Evolutionary conservation across 2,329 filamentous ascomycete genomes (phyloP), one percentile per base, ranked within the genome.

Genomic region (Trichoderma asperellum): DNA sequence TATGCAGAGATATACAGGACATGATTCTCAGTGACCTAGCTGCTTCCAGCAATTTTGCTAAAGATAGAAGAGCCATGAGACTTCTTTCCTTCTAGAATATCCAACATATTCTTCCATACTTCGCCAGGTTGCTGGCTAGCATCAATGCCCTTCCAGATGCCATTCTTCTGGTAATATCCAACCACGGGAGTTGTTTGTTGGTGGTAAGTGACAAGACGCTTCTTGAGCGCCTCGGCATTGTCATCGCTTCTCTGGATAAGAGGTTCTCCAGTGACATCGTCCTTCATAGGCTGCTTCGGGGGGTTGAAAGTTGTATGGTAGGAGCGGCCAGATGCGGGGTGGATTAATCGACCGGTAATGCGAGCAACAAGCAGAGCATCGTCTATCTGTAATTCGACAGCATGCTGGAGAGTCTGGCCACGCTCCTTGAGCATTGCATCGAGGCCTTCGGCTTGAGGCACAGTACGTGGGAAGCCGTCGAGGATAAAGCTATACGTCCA

Each of bases 221-320:
- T 99, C 88, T 94, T 95, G 73, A 99, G 88, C 56, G 96, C 93
- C 10, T 94, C 95, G 75, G 92, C 94, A 81, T 98, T 99, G 86
- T 99, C 96, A 81, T 99, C 96, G 74, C 92, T 95, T 77, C 96
- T 91, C 86, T 98, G 96, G 77, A 98, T 92, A 75, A 99, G 87
- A 60, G 95, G 94, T 87, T 99, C 96, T 81, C 96, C 96, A 24
- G 96, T 98, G 74, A 97, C 83, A 82, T 99, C 96, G 82, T 99
- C 96, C 80, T 90, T 97, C 96, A 98, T 98, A 73, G 88, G 77
- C 76, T 89, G 84, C 89, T 97, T 97, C 77, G 96, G 96, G 63
- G 96, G 96, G 89, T 97, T 98, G 90, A 99, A 99, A 82, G 96
- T 92, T 83, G 91, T 96, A 89, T 99, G 96, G 86, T 99, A 99